Evolutionary conservation across 1,284 basidiomycete genomes (phyloP).

Genomic region (Mycena citricolor): DNA sequence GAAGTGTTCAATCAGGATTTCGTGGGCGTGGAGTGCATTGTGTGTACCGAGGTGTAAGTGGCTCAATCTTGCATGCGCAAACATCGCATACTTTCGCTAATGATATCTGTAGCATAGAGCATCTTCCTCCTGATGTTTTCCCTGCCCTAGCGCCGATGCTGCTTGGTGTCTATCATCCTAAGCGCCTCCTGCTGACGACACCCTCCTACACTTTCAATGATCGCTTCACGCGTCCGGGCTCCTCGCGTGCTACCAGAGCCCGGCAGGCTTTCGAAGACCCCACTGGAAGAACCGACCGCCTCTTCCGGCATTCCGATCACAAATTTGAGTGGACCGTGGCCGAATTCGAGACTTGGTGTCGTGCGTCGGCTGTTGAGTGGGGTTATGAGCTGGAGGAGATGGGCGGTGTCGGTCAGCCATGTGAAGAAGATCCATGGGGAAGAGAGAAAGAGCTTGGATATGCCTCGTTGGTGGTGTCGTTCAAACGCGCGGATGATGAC

Average conservation of each 20-base stretch:
- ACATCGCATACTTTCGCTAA: conserved; percentile 1
- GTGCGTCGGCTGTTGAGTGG: conserved; percentile 63
- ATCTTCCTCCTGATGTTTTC: conserved; percentile 73
- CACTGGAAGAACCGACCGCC: conserved; percentile 68
- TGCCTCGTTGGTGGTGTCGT: conserved; percentile 75
- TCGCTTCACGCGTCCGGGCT: conserved; percentile 71
- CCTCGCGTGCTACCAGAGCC: conserved; percentile 35
- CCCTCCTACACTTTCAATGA: conserved; percentile 90
- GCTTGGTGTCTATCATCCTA: conserved; percentile 82
- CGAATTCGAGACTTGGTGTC: conserved; percentile 80
- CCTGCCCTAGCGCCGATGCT: conserved; percentile 77
- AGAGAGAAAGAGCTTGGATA: conserved; percentile 61
- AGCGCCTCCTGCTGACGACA: conserved; percentile 81
- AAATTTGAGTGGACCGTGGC: conserved; percentile 90
- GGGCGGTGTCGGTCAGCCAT: conserved; percentile 54
- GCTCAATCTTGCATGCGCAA: conserved; percentile 4
- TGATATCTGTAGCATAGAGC: conserved; percentile 74
- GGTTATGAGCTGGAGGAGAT: conserved; percentile 64
- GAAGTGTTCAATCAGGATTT: conserved; percentile 76
- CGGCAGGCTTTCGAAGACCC: conserved; percentile 72
- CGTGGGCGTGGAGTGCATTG: conserved; percentile 77
- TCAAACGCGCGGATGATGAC: conserved; percentile 49
- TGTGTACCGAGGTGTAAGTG: conserved; percentile 83
- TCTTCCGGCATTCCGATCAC: conserved; percentile 84
- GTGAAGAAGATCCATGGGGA: conserved; percentile 66